Evolutionary conservation across 805 yeast species (phyloP).

Genomic region (Citeromyces matritensis): DNA sequence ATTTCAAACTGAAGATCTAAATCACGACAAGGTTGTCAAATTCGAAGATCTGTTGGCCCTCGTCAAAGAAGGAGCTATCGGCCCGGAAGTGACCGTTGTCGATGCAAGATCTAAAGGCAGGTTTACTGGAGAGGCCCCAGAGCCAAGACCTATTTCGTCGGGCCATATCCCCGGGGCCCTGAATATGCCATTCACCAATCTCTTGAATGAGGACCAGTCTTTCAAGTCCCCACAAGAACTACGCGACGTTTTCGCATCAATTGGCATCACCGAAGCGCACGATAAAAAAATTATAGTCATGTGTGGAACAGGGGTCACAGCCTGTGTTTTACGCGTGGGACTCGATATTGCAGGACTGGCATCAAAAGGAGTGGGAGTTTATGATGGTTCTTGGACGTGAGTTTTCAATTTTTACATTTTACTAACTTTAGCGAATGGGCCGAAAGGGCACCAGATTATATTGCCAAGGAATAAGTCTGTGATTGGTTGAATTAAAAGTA

Average conservation of each 20-base stretch:
- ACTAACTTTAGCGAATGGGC: constrained; percentile 62
- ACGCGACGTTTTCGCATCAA: constrained; percentile 24
- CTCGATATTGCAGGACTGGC: constrained; percentile 35
- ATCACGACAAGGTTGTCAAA: constrained; percentile 35
- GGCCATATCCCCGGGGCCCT: constrained; percentile 83
- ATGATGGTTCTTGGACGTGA: constrained; percentile 79
- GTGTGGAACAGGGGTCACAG: constrained; percentile 97
- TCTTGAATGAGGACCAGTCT: constrained; percentile 20
- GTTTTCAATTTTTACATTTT: constrained; percentile 19
- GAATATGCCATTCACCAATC: constrained; percentile 61
- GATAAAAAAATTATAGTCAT: constrained; percentile 70
- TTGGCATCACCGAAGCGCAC: constrained; percentile 19
- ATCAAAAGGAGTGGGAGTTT: constrained; percentile 33
- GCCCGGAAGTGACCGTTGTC: constrained; percentile 33
- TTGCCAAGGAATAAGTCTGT: constrained; percentile 26
- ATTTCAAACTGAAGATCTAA: constrained; percentile 20
- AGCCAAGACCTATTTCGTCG: constrained; percentile 74
- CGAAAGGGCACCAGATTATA: constrained; percentile 44
- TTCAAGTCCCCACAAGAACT: constrained; percentile 11
- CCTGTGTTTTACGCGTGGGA: constrained; percentile 74
- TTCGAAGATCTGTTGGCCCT: constrained; percentile 54
- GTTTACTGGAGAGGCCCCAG: constrained; percentile 69
- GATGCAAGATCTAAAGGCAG: constrained; percentile 77
- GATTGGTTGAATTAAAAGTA: too few relatives aligned
- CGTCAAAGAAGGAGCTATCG: constrained; percentile 30